Percentiles rank a stretch among this genome's conserved stretches.
phyloP scores from a whole-genome alignment of 2,329 filamentous ascomycete genomes.

The Pyricularia pennisetigena region DNA sequence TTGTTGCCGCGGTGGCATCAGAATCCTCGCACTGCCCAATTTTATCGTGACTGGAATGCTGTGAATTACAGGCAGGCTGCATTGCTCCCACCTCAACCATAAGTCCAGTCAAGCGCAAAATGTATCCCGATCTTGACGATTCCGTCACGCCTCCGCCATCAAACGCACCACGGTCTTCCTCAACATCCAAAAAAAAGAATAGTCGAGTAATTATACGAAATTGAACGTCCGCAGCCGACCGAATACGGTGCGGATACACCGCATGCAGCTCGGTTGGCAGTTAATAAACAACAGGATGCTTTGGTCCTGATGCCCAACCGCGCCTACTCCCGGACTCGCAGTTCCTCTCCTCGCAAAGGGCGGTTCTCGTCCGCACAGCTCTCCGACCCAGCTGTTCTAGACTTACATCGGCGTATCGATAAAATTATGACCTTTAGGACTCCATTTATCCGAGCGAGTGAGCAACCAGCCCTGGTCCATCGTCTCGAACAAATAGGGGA shows the following conservation, averaged over 20 bases:
- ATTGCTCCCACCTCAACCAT: neutral
- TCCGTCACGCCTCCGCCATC: neutral
- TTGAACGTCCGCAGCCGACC: neutral
- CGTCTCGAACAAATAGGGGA: neutral
- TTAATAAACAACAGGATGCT: neutral
- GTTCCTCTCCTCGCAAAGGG: neutral
- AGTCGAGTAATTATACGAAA: neutral
- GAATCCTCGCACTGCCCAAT: neutral
- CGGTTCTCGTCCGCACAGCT: neutral
- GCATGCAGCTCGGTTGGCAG: neutral
- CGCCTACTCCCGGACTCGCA: neutral
- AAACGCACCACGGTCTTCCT: neutral
- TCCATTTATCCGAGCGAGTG: neutral
- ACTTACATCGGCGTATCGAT: neutral
- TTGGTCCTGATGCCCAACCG: neutral
- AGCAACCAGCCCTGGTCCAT: neutral
- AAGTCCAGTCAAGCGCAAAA: neutral
- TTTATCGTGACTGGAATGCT: neutral
- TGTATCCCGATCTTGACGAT: neutral
- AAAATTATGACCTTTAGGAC: neutral
- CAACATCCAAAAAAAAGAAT: neutral
- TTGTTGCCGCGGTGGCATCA: neutral
- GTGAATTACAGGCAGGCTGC: neutral
- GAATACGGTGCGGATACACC: neutral
- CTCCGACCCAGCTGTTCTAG: neutral